phyloP scores from a whole-genome alignment of 1,284 basidiomycete species.

The Cryptococcus neoformans region DNA sequence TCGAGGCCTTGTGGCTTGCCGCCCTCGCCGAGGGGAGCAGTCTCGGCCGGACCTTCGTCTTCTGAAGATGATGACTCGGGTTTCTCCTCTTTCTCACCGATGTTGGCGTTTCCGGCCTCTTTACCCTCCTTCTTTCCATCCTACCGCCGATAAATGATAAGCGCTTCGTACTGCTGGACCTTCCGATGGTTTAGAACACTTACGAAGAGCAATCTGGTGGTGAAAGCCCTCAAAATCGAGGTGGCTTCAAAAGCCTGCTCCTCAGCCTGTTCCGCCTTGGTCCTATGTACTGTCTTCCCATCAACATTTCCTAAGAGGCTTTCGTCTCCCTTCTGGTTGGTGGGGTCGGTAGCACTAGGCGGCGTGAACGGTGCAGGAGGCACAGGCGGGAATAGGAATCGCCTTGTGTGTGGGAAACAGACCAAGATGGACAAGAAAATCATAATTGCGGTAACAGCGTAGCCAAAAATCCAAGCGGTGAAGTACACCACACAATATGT shows the following conservation, averaged over 20 bases:
- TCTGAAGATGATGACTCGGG: constrained; percentile 23
- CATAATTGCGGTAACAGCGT: constrained; percentile 49
- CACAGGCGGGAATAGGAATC: constrained; percentile 56
- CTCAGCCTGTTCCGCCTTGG: constrained; percentile 50
- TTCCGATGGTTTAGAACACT: constrained; percentile 5
- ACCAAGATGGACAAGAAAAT: constrained; percentile 51
- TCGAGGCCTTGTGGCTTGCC: constrained; percentile 26
- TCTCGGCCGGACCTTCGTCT: constrained; percentile 11
- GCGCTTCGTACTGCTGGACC: too few relatives aligned
- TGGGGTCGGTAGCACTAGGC: constrained; percentile 50
- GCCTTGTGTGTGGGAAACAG: constrained; percentile 52
- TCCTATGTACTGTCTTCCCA: constrained; percentile 43
- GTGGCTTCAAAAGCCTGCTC: constrained; percentile 52
- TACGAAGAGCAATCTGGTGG: constrained; percentile 41
- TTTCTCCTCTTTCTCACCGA: constrained; percentile 41
- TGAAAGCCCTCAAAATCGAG: constrained; percentile 45
- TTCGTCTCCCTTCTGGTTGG: constrained; percentile 49
- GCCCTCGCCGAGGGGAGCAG: constrained; percentile 2
- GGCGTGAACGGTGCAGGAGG: constrained; percentile 45
- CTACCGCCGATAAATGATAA: constrained; percentile 2
- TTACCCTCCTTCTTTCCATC: constrained; percentile 39
- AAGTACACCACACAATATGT: constrained; percentile 53
- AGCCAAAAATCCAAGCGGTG: constrained; percentile 51
- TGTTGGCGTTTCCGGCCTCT: constrained; percentile 45
- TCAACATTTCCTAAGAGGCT: constrained; percentile 47